Percentiles rank a stretch among this genome's conserved stretches.
phyloP scores from a whole-genome alignment of 1,284 basidiomycete species.

The Exobasidium cylindrosporum region DNA sequence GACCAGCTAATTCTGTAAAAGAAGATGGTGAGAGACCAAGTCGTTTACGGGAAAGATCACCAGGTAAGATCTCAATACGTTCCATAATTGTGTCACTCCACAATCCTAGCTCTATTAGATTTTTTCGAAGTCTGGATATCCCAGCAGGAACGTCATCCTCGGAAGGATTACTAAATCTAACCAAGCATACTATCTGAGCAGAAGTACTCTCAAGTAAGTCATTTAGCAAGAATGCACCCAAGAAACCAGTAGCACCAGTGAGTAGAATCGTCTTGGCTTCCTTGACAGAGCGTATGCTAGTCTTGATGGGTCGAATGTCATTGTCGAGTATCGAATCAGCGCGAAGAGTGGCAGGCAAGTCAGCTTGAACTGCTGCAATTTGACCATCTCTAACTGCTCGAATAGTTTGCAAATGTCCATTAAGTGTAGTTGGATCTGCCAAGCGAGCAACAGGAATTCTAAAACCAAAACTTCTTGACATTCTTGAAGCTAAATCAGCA shows the following conservation, averaged over 20 bases:
- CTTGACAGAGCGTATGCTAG: slow-evolving; percentile 24
- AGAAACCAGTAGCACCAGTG: slow-evolving; percentile 55
- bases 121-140: slow-evolving; percentile 46
- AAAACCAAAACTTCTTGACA: slow-evolving; percentile 50
- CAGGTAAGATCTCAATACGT: slow-evolving; percentile 50
- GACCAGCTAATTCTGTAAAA: slow-evolving; percentile 41
- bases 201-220: slow-evolving; percentile 45
- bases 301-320: slow-evolving; percentile 33
- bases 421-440: slow-evolving; percentile 43
- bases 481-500: slow-evolving; percentile 45
- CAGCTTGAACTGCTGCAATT: slow-evolving; percentile 48
- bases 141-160: slow-evolving; percentile 47
- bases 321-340: slow-evolving; percentile 42
- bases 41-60: slow-evolving; percentile 43
- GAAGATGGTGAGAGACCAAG: slow-evolving; percentile 42
- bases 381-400: slow-evolving; percentile 49
- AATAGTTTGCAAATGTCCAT: slow-evolving; percentile 43
- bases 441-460: slow-evolving; percentile 44
- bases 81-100: slow-evolving; percentile 51
- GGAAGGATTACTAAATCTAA: slow-evolving; percentile 49
- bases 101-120: slow-evolving; percentile 53
- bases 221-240: slow-evolving; percentile 53
- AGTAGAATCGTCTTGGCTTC: slow-evolving; percentile 48
- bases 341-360: slow-evolving; percentile 49
- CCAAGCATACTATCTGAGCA: slow-evolving; percentile 52